Evolutionary conservation across 805 yeast species (phyloP).

Genomic region (Suhomyces sp.): DNA sequence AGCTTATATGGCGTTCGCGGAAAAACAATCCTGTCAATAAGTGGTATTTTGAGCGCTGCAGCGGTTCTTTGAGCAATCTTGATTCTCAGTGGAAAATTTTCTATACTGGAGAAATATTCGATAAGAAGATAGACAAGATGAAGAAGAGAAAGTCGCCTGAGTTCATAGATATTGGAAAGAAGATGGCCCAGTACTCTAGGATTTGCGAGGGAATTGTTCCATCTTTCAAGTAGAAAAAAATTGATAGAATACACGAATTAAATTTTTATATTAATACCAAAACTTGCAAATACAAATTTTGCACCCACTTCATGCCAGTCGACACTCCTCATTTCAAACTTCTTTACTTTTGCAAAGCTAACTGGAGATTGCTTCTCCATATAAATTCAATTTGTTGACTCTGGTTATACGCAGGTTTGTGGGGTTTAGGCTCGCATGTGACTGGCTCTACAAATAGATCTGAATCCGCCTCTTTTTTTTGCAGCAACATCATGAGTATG

Average conservation of each 20-base stretch:
- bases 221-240: conserved; percentile 33
- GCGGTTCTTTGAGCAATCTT: conserved; percentile 52
- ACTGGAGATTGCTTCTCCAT: not conserved
- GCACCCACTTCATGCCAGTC: too few species aligned
- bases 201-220: conserved; percentile 60
- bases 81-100: conserved; percentile 41
- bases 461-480: not conserved
- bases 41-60: conserved; percentile 94
- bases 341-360: too few species aligned
- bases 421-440: not conserved
- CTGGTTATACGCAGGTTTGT: not conserved
- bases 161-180: conserved; percentile 22
- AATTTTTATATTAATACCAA: too few species aligned
- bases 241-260: not conserved
- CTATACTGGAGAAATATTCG: conserved; percentile 40
- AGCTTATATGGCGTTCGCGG: conserved; percentile 88
- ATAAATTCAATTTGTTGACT: not conserved
- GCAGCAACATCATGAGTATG: not conserved
- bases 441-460: not conserved
- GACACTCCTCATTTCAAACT: too few species aligned
- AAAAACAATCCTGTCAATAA: conserved; percentile 87
- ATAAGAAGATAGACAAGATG: conserved; percentile 29
- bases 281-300: too few species aligned
- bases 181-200: conserved; percentile 46
- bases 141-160: conserved; percentile 13